A percentile compares a stretch with the other conserved stretches of the same genome.
phyloP scores from a whole-genome alignment of 2,329 filamentous ascomycete species.

The Triangularia setosa region DNA sequence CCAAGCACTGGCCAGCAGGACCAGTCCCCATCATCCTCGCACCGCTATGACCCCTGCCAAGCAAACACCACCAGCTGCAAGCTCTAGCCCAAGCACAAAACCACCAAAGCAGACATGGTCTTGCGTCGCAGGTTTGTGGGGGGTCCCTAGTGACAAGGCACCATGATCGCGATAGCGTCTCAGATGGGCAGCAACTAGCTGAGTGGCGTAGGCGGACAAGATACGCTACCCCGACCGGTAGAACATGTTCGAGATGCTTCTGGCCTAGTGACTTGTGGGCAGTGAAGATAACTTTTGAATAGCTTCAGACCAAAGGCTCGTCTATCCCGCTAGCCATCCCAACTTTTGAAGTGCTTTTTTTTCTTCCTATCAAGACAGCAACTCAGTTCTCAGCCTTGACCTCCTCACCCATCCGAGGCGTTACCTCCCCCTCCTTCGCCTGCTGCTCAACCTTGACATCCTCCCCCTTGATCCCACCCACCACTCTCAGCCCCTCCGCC shows the following conservation, averaged over 20 bases:
- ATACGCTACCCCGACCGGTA: neutral
- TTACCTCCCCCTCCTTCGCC: neutral
- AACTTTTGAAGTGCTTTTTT: neutral
- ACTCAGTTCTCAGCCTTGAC: neutral
- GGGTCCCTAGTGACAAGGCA: neutral
- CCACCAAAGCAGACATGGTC: neutral
- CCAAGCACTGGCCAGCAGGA: neutral
- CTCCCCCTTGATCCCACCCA: slow-evolving; percentile 44
- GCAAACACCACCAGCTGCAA: neutral
- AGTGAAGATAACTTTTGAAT: neutral
- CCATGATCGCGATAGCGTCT: neutral
- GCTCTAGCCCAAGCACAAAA: neutral
- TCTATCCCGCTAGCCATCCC: neutral
- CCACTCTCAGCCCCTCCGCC: slow-evolving; percentile 44
- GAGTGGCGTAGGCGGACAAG: neutral
- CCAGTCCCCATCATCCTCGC: neutral
- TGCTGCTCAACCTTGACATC: slow-evolving; percentile 29
- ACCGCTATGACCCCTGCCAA: slow-evolving; percentile 15
- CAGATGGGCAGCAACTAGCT: neutral
- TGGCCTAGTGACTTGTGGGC: neutral
- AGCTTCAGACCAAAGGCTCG: neutral
- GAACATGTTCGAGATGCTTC: neutral
- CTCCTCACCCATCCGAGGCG: neutral
- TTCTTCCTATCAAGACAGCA: neutral
- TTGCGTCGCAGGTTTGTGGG: slow-evolving; percentile 1